Base-by-base conservation (phyloP, 2,329 filamentous ascomycete species). In the Pyricularia sp. region DNA sequence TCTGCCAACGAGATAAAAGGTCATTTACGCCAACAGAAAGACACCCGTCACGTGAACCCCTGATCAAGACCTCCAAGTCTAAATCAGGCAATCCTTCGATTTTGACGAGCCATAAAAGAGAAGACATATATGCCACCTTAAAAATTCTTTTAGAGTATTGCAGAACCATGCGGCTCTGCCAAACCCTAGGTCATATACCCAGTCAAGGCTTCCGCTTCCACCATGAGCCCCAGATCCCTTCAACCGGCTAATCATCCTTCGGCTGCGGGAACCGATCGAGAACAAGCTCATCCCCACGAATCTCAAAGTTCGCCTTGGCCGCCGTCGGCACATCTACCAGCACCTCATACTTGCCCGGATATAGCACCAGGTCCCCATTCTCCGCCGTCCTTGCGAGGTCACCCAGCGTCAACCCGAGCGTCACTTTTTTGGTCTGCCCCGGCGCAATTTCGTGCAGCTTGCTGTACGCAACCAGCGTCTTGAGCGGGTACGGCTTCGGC, bases 271-370 rank as follows among this genome's bases (percentile, higher is more conserved):
- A 74, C 35, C 69, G 67, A 62, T 77, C 82, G 63, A 84, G 67
- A 19, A 78, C 72, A 1, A 70, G 72, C 26, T 75, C 70, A 1
- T 76, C 71, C 0, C 82, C 82, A 0, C 75, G 79, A 66, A 84
- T 71, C 2, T 73, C 77, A 66, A 84, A 82, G 26, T 76, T 76
- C 59, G 77, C 68, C 44, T 67, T 72, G 0, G 75, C 73, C 62
- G 76, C 69, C 1, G 75, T 74, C 62, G 78, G 76, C 65, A 76
- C 72, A 69, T 84, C 82, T 9, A 84, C 64, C 62, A 75, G 68
- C 12, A 84, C 60, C 8, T 71, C 75, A 67, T 85, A 86, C 22
- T 75, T 75, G 0, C 82, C 83, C 0, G 82, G 82, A 70, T 82
- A 84, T 10, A 85, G 69, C 16, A 83, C 78, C 62, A 74, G 76